Evolutionary conservation across 2,329 filamentous ascomycete genomes (phyloP).

Genomic region (Calcarisporium arbuscula): DNA sequence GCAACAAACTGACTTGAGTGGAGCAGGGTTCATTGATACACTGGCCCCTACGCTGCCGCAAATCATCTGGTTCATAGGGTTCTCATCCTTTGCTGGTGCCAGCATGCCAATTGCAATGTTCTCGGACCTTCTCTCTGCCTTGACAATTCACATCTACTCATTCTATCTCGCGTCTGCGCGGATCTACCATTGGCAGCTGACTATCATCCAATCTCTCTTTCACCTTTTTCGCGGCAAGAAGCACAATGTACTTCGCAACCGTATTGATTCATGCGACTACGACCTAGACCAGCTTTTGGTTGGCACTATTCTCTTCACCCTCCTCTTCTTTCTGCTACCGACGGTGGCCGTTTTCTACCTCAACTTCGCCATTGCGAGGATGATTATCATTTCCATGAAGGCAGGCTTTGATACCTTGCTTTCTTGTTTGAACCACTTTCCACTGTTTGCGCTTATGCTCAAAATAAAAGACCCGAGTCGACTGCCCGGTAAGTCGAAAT

Average conservation of each 20-base stretch:
- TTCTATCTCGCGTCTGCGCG: slow-evolving; percentile 96
- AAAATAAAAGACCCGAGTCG: slow-evolving; percentile 86
- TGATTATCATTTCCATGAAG: slow-evolving; percentile 91
- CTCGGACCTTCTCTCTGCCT: slow-evolving; percentile 82
- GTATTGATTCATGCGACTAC: slow-evolving; percentile 98
- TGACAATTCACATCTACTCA: slow-evolving; percentile 94
- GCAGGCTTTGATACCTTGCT: slow-evolving; percentile 85
- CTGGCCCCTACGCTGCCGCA: slow-evolving; percentile 75
- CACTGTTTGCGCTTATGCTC: slow-evolving; percentile 93
- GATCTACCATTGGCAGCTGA: slow-evolving; percentile 98
- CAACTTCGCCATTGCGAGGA: slow-evolving; percentile 88
- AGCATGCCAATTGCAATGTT: slow-evolving; percentile 96
- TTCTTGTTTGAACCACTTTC: slow-evolving; percentile 95
- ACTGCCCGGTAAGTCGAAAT: slow-evolving; percentile 69
- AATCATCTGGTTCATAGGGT: slow-evolving; percentile 87
- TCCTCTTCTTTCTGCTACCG: slow-evolving; percentile 89
- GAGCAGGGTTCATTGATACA: slow-evolving; percentile 64
- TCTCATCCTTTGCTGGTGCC: slow-evolving; percentile 90
- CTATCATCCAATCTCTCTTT: slow-evolving; percentile 94
- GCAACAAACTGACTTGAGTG: slow-evolving; percentile 17
- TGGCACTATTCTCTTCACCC: slow-evolving; percentile 91
- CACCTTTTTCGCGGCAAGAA: slow-evolving; percentile 98
- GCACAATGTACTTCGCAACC: slow-evolving; percentile 90
- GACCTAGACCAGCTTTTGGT: slow-evolving; percentile 94
- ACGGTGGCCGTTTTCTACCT: slow-evolving; percentile 96